Conservation (phyloP, 2,329 filamentous ascomycete species). For the Trichoderma cornu-damae region DNA sequence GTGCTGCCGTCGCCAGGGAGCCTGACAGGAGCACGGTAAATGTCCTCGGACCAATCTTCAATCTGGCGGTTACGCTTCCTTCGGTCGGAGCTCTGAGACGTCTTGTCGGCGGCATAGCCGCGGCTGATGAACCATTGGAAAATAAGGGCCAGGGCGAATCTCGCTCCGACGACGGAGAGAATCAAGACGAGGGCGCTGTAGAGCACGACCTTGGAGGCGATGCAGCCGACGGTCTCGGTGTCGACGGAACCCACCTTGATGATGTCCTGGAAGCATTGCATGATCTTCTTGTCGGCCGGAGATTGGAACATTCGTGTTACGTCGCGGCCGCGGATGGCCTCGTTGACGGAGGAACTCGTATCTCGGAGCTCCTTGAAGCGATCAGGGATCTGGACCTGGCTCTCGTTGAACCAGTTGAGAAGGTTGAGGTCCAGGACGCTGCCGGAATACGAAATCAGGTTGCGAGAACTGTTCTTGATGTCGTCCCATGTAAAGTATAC, state of each 20-base stretch:
- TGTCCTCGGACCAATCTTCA: slow-evolving; percentile 96
- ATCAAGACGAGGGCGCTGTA: slow-evolving; percentile 93
- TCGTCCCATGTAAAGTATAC: slow-evolving; percentile 98
- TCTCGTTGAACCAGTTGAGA: slow-evolving; percentile 81
- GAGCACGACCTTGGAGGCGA: slow-evolving; percentile 92
- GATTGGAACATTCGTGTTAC: slow-evolving; percentile 84
- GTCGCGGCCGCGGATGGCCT: slow-evolving; percentile 72
- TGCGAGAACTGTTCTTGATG: slow-evolving; percentile 79
- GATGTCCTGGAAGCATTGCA: slow-evolving; percentile 84
- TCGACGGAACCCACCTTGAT: slow-evolving; percentile 95
- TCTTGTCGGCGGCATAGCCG: slow-evolving; percentile 78
- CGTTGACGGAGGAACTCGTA: slow-evolving; percentile 54
- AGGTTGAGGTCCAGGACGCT: slow-evolving; percentile 88
- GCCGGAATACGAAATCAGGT: slow-evolving; percentile 90
- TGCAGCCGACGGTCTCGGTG: slow-evolving; percentile 93
- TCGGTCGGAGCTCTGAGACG: slow-evolving; percentile 72
- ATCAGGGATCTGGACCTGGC: slow-evolving; percentile 68
- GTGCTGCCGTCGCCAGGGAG: slow-evolving; percentile 69
- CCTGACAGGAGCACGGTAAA: slow-evolving; percentile 84
- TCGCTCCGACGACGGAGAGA: slow-evolving; percentile 75
- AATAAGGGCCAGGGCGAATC: slow-evolving; percentile 81
- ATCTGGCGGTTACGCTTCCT: slow-evolving; percentile 89
- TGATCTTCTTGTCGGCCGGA: slow-evolving; percentile 70
- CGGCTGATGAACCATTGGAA: slow-evolving; percentile 97
- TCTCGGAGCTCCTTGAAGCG: slow-evolving; percentile 76